Evolutionary conservation across 352 stramenopile genomes (phyloP), one percentile per base, ranked within the genome.

Genomic region (Peronospora belbahrii): DNA sequence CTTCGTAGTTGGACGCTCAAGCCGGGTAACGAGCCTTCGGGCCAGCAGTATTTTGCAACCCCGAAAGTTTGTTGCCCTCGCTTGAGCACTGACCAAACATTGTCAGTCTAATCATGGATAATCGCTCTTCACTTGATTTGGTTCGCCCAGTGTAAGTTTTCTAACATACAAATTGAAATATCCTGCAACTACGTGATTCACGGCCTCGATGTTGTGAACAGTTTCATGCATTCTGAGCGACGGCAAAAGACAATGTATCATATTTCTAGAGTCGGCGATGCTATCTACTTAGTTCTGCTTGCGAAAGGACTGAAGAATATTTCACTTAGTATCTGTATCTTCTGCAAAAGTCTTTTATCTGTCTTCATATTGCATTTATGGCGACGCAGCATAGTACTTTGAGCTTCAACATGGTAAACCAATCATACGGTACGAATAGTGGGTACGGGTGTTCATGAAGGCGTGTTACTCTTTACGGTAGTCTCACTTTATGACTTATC

Each of bases 41-140:
- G 74, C 81, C 83, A 10, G 79, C 80, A 18, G 72, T 94, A 7
- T 92, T 92, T 41, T 87, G 73, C 45, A 91, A 88, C 39, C 82
- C 82, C 9, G 70, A 74, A 46, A 47, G 59, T 10, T 68, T 81
- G 8, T 35, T 51, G 35, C 56, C 66, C 2, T 73, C 76, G 15
- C 51, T 83, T 35, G 55, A 81, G 46, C 83, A 94, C 52, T 94
- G 80, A 78, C 83, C 83, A 2, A 94, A 94, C 36, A 70, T 94
- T 11, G 63, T 94, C 39, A 92, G 79, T 51, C 65, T 94, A 15
- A 85, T 94, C 42, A 86, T 88, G 81, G 80, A 94, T 61, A 88
- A 83, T 50, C 70, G 72, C 22, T 51, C 55, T 13, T 62, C 60
- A 35, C 51, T 88, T 42, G 66, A 83, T 39, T 68, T 68, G 5